Conservation (phyloP, 805 yeast genomes). For the Grigorovia yakushimaensis region DNA sequence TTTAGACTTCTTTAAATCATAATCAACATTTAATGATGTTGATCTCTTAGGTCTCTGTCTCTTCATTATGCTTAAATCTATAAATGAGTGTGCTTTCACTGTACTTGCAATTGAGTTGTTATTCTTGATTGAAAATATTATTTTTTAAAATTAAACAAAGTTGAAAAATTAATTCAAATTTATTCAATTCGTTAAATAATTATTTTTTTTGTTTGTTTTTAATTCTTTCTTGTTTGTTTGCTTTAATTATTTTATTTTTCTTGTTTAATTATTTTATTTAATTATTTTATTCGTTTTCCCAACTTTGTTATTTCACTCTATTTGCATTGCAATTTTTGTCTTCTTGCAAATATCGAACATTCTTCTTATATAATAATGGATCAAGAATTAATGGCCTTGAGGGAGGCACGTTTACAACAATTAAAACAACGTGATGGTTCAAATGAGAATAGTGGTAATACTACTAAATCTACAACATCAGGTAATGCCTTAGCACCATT, state of each 20-base stretch:
- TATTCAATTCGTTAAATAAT: neutral
- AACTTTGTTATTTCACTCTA: conserved; percentile 2
- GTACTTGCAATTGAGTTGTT: no score
- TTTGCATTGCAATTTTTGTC: neutral
- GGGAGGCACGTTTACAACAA: conserved; percentile 87
- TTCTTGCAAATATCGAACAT: no score
- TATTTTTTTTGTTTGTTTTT: neutral
- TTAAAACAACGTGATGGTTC: conserved; percentile 38
- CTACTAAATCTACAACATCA: conserved; percentile 32
- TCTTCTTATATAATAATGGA: conserved; percentile 52
- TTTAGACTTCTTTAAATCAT: conserved; percentile 24
- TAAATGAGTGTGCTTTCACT: no score
- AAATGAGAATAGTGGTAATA: neutral
- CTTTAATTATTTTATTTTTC: no score
- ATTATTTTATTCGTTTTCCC: neutral
- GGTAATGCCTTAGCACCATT: conserved; percentile 35
- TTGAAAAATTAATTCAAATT: neutral
- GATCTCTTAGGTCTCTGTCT: conserved; percentile 22
- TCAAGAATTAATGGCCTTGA: conserved; percentile 81
- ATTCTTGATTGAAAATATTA: neutral
- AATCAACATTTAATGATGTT: conserved; percentile 24
- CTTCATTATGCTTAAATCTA: neutral
- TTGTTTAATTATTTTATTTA: neutral
- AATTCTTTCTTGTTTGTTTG: neutral
- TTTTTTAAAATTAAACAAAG: neutral